Base-by-base conservation (phyloP, 75 land plant genomes). In the Sequoia sempervirens region DNA sequence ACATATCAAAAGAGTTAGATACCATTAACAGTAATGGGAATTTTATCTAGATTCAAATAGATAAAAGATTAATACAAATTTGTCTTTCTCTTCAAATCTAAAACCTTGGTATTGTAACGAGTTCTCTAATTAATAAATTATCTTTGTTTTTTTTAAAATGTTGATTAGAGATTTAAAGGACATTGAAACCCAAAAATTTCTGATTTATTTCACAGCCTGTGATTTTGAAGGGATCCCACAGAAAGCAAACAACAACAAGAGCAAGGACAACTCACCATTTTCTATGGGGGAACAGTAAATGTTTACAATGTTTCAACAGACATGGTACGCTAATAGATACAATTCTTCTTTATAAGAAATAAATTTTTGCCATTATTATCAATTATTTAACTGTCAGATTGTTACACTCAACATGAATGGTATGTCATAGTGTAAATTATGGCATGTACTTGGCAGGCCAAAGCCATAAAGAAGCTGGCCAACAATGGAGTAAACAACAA, bases 271-370 rank as follows among this genome's bases (percentile, higher is more conserved):
- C 73, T 70, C 37, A 70, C 73, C 12, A 70, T 70, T 70, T 70
- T 70, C 73, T 70, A 70, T 32, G 73, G 73, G 36, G 73, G 73
- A 28, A 23, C 73, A 3, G 73, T 70, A 15, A 70, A 32, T 70
- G 73, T 70, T 70, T 70, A 70, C 73, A 70, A 70, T 70, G 73
- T 70, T 70, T 70, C 73, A 2, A 32, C 73, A 32, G 73, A 70
- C 37, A 70, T 30, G 73, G 73, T 70, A 70, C 36, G 0, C 12
- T 23, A 28, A n/a, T 5, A 32, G 2, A 23, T 32, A 8, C 3
- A 10, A n/a, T 23, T 9, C 5, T n/a, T n/a, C 2, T 28, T 2
- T 28, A 5, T 4, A 4, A 56, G 23, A 18, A 4, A 56, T 56
- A 18, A 0, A 18, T 28, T 26, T 23, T 68, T 7, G 28, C 30